Evolutionary conservation across 768 basidiomycete genomes (phyloP).

Genomic region (Russula abietina): DNA sequence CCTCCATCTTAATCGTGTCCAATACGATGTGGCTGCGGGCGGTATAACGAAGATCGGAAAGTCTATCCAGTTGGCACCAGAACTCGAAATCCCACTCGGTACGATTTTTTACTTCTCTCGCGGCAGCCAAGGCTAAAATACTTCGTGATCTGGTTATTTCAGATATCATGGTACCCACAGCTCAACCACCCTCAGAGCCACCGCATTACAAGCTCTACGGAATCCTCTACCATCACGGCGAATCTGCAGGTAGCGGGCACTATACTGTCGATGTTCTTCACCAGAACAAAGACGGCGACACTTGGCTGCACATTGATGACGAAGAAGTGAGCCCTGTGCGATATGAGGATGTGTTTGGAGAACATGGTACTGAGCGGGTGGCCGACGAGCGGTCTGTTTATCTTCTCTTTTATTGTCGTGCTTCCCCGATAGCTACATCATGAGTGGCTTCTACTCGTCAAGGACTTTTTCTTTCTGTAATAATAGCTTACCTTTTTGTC

Average conservation of each 20-base stretch:
- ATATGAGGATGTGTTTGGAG: too few relatives aligned
- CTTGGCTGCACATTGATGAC: too few relatives aligned
- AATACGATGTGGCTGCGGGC: slow-evolving; percentile 67
- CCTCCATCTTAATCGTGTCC: slow-evolving; percentile 86
- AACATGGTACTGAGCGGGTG: too few relatives aligned
- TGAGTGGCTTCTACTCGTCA: too few relatives aligned
- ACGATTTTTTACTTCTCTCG: slow-evolving; percentile 19
- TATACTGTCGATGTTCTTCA: slow-evolving; percentile 90
- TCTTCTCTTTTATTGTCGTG: too few relatives aligned
- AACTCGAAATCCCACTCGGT: slow-evolving; percentile 73
- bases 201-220: slow-evolving; percentile 74
- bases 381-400: too few relatives aligned
- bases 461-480: too few relatives aligned
- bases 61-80: slow-evolving; percentile 67
- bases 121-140: not conserved
- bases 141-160: not conserved
- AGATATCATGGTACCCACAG: slow-evolving; percentile 27
- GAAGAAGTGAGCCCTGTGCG: too few relatives aligned
- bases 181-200: slow-evolving; percentile 45
- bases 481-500: too few relatives aligned
- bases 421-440: too few relatives aligned
- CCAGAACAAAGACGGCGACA: slow-evolving; percentile 48
- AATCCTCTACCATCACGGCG: slow-evolving; percentile 90
- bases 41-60: slow-evolving; percentile 86
- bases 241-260: slow-evolving; percentile 86